Conservation (phyloP, 805 yeast species). For the Ogataea allantospora region DNA sequence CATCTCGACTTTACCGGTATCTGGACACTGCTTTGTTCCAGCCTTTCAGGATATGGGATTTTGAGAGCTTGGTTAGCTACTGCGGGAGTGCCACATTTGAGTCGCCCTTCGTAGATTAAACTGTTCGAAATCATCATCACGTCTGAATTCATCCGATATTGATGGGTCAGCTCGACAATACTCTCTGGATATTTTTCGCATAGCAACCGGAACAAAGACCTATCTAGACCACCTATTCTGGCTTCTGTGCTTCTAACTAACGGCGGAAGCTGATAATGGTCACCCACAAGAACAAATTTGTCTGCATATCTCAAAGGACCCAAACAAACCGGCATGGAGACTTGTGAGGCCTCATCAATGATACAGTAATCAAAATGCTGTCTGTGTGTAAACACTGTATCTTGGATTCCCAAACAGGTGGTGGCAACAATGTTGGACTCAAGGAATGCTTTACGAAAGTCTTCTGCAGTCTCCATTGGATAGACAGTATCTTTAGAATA, state of each 20-base stretch:
- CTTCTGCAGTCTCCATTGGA: constrained; percentile 37
- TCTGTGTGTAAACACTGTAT: constrained; percentile 53
- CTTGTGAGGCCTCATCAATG: constrained; percentile 95
- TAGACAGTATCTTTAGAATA: constrained; percentile 33
- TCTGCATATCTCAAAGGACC: constrained; percentile 83
- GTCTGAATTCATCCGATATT: constrained; percentile 90
- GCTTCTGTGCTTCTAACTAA: constrained; percentile 72
- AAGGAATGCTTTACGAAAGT: constrained; percentile 46
- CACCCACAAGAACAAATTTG: constrained; percentile 91
- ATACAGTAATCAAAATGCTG: constrained; percentile 84
- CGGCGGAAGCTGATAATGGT: constrained; percentile 92
- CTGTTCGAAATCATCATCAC: constrained; percentile 81
- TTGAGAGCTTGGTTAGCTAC: constrained; percentile 60
- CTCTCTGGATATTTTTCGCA: constrained; percentile 72
- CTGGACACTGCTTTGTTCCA: constrained; percentile 15
- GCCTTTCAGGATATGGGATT: constrained; percentile 42
- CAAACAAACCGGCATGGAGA: constrained; percentile 83
- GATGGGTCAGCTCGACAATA: constrained; percentile 74
- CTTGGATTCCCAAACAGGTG: constrained; percentile 77
- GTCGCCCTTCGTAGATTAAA: constrained; percentile 69
- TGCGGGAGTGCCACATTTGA: constrained; percentile 67
- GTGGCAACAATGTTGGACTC: constrained; percentile 78
- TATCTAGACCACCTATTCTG: constrained; percentile 58
- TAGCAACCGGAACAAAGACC: constrained; percentile 71
- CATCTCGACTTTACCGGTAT: constrained; percentile 37